Conservation (phyloP, 768 basidiomycete species). For the Psilocybe tampanensis region DNA sequence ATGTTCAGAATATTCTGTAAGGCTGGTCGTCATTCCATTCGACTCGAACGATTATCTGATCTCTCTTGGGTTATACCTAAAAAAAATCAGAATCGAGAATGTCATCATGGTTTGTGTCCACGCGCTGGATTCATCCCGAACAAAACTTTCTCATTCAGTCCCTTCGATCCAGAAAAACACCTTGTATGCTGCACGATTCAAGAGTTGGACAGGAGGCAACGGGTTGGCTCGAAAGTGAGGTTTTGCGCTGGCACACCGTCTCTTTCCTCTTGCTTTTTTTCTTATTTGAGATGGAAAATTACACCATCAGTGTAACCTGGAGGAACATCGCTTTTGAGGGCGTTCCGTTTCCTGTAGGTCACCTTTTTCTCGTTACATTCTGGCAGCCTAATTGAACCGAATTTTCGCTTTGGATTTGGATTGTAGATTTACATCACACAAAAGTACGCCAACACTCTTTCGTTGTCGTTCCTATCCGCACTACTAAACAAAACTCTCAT, state of each 20-base stretch:
- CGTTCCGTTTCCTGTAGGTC: conserved; percentile 56
- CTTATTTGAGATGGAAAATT: not conserved
- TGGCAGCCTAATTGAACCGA: not conserved
- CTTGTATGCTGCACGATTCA: conserved; percentile 64
- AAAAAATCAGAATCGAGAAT: conserved; percentile 44
- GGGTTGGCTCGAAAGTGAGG: conserved; percentile 57
- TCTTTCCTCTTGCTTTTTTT: not conserved
- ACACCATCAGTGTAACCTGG: conserved; percentile 51
- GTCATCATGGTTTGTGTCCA: conserved; percentile 39
- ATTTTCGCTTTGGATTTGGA: too few relatives aligned
- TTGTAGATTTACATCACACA: conserved; percentile 63
- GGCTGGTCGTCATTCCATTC: conserved; percentile 11
- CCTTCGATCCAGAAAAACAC: conserved; percentile 52
- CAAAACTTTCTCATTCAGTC: not conserved
- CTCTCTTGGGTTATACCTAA: too few relatives aligned
- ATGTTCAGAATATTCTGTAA: conserved; percentile 60
- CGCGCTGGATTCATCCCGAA: not conserved
- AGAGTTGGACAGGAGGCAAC: conserved; percentile 68
- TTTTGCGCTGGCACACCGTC: too few relatives aligned
- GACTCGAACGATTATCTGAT: not conserved
- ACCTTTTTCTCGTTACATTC: not conserved
- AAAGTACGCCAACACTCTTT: too few relatives aligned
- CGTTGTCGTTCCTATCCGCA: too few relatives aligned
- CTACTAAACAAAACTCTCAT: too few relatives aligned
- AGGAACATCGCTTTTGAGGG: conserved; percentile 53